Conservation (phyloP, 768 basidiomycete species). For the Neoboletus brunneissimus region DNA sequence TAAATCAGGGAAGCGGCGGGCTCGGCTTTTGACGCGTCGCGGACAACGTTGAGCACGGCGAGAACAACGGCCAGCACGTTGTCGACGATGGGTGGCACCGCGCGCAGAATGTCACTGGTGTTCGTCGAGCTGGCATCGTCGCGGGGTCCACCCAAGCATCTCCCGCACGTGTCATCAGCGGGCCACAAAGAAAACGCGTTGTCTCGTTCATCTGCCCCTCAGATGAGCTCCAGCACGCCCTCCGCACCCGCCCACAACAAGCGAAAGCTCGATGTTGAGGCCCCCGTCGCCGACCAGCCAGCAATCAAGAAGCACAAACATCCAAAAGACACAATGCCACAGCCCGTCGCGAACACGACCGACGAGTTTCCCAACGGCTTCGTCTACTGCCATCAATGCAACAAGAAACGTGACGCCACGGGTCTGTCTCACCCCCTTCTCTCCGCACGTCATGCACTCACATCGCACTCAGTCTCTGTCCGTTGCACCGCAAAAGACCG, state of each 20-base stretch:
- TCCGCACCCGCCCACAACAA: conserved; percentile 39
- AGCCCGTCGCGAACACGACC: conserved; percentile 19
- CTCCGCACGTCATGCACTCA: conserved; percentile 7
- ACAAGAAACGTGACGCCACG: conserved; percentile 52
- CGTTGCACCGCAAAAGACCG: conserved; percentile 37
- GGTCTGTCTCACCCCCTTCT: conserved; percentile 36
- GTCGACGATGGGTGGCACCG: conserved; percentile 20
- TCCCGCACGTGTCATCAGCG: conserved; percentile 28
- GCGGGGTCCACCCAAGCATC: conserved; percentile 20
- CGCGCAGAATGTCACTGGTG: conserved; percentile 42
- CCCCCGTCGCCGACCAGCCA: conserved; percentile 14
- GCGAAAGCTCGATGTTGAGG: conserved; percentile 44
- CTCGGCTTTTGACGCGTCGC: conserved; percentile 22
- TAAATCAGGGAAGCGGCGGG: conserved; percentile 1
- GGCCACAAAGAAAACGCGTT: conserved; percentile 45
- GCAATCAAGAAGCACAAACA: conserved; percentile 29
- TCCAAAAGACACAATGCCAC: conserved; percentile 16
- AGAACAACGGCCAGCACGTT: conserved; percentile 3
- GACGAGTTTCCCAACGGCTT: conserved; percentile 38
- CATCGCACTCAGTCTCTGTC: conserved; percentile 27
- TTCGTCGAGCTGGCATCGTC: conserved; percentile 58
- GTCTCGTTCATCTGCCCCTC: conserved; percentile 36
- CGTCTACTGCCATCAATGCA: conserved; percentile 72
- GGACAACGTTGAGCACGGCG: conserved; percentile 17
- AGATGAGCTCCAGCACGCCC: conserved; percentile 31